These are phyloP conservation scores for Vanrija pseudolonga DNA, from an alignment of 1,284 basidiomycete genomes.

Conservation along the genomic window DNA sequence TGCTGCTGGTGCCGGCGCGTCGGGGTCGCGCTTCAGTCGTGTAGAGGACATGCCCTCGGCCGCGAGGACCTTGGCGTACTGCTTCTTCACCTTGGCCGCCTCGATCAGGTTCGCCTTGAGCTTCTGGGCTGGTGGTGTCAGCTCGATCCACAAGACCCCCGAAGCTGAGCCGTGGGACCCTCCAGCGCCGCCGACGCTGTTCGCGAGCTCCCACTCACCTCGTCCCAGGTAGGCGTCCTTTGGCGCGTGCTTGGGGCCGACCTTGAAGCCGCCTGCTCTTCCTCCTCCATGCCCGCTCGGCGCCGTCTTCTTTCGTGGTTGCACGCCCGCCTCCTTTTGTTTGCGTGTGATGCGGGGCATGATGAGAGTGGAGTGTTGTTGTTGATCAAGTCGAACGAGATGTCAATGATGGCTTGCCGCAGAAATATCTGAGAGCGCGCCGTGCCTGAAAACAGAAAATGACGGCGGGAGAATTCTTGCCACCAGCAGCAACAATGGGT, in stretches of 20 bases:
- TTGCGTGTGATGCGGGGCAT: constrained; percentile 41
- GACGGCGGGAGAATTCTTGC: too few relatives aligned
- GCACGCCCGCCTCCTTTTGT: constrained; percentile 29
- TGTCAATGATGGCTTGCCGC: too few relatives aligned
- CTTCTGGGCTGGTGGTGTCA: constrained; percentile 47
- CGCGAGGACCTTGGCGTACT: constrained; percentile 52
- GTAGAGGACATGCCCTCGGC: constrained; percentile 46
- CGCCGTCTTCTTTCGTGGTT: neutral
- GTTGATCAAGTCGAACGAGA: neutral
- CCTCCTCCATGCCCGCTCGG: neutral
- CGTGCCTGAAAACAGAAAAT: too few relatives aligned
- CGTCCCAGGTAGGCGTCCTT: constrained; percentile 51
- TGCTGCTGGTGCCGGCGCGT: neutral
- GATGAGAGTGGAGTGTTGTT: neutral
- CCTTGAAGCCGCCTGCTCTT: constrained; percentile 36
- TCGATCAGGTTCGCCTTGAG: constrained; percentile 54
- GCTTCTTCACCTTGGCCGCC: constrained; percentile 54
- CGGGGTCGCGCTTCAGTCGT: constrained; percentile 28
- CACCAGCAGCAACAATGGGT: too few relatives aligned
- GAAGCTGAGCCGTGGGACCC: too few relatives aligned
- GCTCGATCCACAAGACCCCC: too few relatives aligned
- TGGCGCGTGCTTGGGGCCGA: constrained; percentile 42
- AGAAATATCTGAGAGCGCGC: too few relatives aligned
- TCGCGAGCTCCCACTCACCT: constrained; percentile 26
- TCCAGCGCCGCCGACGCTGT: too few relatives aligned